phyloP scores from a whole-genome alignment of 768 basidiomycete genomes.

The Lentinus brumalis region DNA sequence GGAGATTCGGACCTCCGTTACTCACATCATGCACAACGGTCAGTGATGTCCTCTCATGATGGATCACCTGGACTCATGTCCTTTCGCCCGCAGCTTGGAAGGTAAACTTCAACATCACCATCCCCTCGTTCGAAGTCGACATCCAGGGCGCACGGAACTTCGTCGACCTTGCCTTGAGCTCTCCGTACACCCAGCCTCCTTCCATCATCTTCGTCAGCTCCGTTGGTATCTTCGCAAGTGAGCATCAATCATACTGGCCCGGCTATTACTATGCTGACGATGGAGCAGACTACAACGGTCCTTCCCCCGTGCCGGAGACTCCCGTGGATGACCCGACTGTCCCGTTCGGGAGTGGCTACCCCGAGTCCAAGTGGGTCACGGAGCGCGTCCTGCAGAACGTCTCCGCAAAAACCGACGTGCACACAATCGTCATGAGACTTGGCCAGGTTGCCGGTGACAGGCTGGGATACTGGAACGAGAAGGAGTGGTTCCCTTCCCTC shows the following conservation, averaged over 20 bases:
- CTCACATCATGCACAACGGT: constrained; percentile 26
- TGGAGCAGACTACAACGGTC: not conserved
- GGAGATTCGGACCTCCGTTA: constrained; percentile 14
- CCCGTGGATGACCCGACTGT: constrained; percentile 28
- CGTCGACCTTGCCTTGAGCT: not conserved
- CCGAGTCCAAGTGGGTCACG: constrained; percentile 46
- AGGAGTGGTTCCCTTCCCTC: constrained; percentile 50
- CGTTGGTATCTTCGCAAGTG: not conserved
- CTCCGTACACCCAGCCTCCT: not conserved
- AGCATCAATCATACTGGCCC: not conserved
- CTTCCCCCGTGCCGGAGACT: not conserved
- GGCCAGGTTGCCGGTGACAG: constrained; percentile 48
- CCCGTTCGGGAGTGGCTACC: constrained; percentile 45
- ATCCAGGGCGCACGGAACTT: not conserved
- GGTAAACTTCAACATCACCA: constrained; percentile 6
- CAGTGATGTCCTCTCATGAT: not conserved
- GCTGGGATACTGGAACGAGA: constrained; percentile 46
- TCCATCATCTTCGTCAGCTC: not conserved
- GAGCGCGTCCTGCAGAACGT: constrained; percentile 42
- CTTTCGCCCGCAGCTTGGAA: constrained; percentile 22
- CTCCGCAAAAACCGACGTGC: constrained; percentile 36
- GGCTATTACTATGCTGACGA: not conserved
- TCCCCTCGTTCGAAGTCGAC: not conserved
- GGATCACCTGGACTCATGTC: not conserved
- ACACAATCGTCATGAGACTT: constrained; percentile 41